Percentiles rank a stretch among this genome's conserved stretches.
Evolutionary conservation across 176 grass and related monocot genomes (phyloP).

Genomic region (Alopecurus myosuroides): DNA sequence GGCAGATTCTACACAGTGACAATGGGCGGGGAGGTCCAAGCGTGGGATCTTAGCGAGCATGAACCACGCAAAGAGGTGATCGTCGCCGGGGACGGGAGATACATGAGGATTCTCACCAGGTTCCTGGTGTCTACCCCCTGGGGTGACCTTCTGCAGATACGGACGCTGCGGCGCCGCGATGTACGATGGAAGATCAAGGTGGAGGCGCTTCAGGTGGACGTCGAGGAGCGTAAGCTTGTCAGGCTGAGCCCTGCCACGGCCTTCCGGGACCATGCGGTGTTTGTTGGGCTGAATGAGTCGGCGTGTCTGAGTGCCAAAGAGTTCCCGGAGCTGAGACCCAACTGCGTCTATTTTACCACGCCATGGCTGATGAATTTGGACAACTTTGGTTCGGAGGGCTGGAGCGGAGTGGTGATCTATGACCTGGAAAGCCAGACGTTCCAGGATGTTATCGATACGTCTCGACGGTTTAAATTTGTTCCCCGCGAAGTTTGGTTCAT

Average conservation of each 20-base stretch:
- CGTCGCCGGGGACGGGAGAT: not conserved
- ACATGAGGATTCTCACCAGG: not conserved
- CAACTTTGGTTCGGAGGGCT: not conserved
- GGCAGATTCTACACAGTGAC: conserved; percentile 13
- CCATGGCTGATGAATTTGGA: not conserved
- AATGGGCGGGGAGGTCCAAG: not conserved
- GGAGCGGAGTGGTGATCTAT: not conserved
- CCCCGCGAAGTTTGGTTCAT: not conserved
- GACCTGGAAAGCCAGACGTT: not conserved
- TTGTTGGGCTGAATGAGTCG: not conserved
- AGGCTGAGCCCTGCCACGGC: not conserved
- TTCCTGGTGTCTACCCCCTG: not conserved
- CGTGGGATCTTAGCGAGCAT: not conserved
- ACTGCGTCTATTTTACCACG: not conserved
- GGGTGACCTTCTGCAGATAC: not conserved
- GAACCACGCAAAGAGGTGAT: not conserved
- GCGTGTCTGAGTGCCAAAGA: not conserved
- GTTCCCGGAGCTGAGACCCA: not conserved
- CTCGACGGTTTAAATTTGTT: not conserved
- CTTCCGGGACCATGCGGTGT: not conserved
- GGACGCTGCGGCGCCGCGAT: too few relatives aligned
- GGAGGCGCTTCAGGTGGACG: not conserved
- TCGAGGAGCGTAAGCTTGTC: not conserved
- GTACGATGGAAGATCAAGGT: not conserved
- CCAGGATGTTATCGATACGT: not conserved